Evolutionary conservation across 306 rosid genomes (phyloP).

Genomic region (Senna tora): DNA sequence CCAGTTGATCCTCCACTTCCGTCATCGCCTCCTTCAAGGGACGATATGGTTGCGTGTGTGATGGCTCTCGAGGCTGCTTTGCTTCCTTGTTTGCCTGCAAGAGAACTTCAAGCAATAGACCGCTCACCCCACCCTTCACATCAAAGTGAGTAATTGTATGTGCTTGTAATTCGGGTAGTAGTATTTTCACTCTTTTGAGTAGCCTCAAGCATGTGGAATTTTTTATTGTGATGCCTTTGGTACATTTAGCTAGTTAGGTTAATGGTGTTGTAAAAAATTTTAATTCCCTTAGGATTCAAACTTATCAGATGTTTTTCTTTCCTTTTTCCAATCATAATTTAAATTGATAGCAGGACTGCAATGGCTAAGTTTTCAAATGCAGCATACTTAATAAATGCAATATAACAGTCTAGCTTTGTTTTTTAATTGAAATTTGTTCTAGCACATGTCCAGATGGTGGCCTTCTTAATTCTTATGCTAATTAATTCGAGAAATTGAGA

Average conservation of each 20-base stretch:
- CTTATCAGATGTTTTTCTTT: not conserved
- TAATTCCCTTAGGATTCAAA: not conserved
- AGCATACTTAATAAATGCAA: not conserved
- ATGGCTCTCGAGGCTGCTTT: constrained; percentile 87
- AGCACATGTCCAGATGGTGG: constrained; percentile 1
- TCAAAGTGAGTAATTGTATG: constrained; percentile 65
- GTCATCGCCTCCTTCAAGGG: constrained; percentile 64
- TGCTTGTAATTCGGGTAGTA: not conserved
- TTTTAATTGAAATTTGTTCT: constrained; percentile 1
- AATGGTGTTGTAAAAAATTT: not conserved
- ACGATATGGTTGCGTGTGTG: constrained; percentile 77
- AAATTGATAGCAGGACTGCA: not conserved
- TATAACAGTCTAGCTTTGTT: not conserved
- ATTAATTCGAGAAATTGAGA: no score
- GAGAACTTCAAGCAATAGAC: constrained; percentile 97
- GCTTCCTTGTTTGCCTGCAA: constrained; percentile 97
- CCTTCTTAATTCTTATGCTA: constrained; percentile 17
- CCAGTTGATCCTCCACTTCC: constrained; percentile 54
- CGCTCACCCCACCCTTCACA: constrained; percentile 95
- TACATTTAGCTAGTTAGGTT: not conserved
- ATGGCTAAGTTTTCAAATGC: constrained; percentile 14
- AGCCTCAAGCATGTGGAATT: not conserved
- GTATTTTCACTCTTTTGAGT: not conserved
- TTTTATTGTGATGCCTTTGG: not conserved
- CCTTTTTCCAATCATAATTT: not conserved